A percentile compares a stretch with the other conserved stretches of the same genome.
These are phyloP conservation scores for Brasilioporus rufonigricans DNA, from an alignment of 768 basidiomycete genomes.

Conservation along the genomic window DNA sequence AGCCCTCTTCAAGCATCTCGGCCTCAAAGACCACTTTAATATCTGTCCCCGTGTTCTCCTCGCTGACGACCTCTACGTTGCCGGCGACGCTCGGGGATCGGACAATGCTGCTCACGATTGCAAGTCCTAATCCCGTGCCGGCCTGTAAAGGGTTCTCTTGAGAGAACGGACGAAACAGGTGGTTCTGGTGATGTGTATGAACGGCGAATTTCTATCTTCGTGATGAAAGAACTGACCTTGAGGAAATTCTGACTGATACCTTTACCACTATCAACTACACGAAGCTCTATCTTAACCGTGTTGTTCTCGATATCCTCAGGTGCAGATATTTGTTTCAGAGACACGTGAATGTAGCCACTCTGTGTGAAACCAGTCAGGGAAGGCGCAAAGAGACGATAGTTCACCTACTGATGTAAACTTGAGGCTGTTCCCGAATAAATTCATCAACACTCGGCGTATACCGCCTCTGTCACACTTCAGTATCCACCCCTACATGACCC, in stretches of 20 bases:
- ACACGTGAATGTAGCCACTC: constrained; percentile 86
- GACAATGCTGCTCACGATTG: constrained; percentile 93
- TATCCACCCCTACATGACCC: constrained; percentile 66
- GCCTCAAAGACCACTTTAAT: constrained; percentile 84
- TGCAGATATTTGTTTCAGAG: constrained; percentile 70
- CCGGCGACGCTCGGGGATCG: constrained; percentile 83
- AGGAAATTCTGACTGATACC: constrained; percentile 93
- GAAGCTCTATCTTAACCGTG: constrained; percentile 75
- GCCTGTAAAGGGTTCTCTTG: constrained; percentile 94
- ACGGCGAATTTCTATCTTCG: neutral
- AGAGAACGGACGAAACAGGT: constrained; percentile 95
- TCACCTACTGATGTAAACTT: constrained; percentile 81
- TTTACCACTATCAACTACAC: constrained; percentile 90
- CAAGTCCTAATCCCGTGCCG: constrained; percentile 90
- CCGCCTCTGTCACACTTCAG: constrained; percentile 91
- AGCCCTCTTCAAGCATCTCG: constrained; percentile 47
- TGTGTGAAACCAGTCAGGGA: constrained; percentile 29
- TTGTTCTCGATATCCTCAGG: constrained; percentile 50
- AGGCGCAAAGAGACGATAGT: neutral
- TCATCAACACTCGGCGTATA: constrained; percentile 89
- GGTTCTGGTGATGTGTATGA: constrained; percentile 52
- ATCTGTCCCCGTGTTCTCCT: constrained; percentile 87
- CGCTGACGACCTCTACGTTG: constrained; percentile 92
- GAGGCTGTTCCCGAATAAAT: constrained; percentile 89
- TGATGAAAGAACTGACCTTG: constrained; percentile 48